Evolutionary conservation across 192 early-diverging fungal genomes (phyloP).

Genomic region (Glomus cerebriforme): DNA sequence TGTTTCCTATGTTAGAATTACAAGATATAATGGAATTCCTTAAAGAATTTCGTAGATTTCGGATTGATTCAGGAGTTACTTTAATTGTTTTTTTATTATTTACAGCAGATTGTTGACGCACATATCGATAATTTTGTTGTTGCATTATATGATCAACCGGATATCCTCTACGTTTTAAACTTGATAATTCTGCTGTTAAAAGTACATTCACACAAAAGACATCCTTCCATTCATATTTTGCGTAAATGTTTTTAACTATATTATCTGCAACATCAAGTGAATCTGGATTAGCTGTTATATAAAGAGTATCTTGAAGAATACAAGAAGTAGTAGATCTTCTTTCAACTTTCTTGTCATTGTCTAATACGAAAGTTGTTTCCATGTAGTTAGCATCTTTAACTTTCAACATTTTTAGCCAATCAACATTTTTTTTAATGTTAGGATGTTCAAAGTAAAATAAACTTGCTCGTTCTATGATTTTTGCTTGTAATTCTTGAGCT

Average conservation of each 20-base stretch:
- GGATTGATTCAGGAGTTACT: not conserved
- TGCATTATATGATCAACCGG: slow-evolving; percentile 60
- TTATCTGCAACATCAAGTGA: not conserved
- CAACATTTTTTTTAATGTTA: slow-evolving; percentile 49
- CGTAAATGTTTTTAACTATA: not conserved
- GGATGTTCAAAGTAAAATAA: slow-evolving; percentile 70
- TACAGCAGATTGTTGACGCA: slow-evolving; percentile 26
- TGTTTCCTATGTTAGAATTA: slow-evolving; percentile 37
- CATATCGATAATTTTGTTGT: too few relatives aligned
- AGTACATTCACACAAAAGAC: not conserved
- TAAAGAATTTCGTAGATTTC: not conserved
- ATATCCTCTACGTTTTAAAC: slow-evolving; percentile 38
- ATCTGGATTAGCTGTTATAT: slow-evolving; percentile 43
- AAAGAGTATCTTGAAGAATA: slow-evolving; percentile 48
- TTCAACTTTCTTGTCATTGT: slow-evolving; percentile 41
- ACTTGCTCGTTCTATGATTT: slow-evolving; percentile 75
- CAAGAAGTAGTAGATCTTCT: slow-evolving; percentile 58
- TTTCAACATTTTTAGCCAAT: slow-evolving; percentile 63
- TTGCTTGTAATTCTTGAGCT: slow-evolving; percentile 55
- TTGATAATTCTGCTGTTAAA: not conserved
- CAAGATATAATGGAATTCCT: slow-evolving; percentile 35
- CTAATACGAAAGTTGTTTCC: slow-evolving; percentile 45
- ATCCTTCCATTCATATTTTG: not conserved
- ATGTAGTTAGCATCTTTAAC: slow-evolving; percentile 72
- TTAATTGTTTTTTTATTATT: not conserved